Evolutionary conservation across 2,329 filamentous ascomycete species (phyloP), one percentile per base, ranked within the genome.

Genomic region (Cercospora citrullina): DNA sequence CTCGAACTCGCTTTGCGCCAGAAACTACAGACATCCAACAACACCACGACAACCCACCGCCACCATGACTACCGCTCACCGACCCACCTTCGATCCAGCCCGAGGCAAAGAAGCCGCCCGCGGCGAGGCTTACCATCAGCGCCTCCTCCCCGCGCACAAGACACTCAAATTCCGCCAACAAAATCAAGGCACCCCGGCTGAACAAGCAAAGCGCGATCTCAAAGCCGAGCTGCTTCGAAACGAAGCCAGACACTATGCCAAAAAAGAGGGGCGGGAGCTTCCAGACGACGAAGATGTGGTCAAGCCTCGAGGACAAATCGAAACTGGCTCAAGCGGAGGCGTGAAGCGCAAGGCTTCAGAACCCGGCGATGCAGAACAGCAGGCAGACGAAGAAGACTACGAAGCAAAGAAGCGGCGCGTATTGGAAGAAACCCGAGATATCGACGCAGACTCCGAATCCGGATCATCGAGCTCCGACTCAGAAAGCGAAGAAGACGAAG

Each of bases 71-170:
- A 82, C 81, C 81, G 88, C 88, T 67, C 88, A 90, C 79, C 91
- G 95, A 82, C 95, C 95, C 66, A 99, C 95, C 0, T 99, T 99
- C 78, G 95, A 99, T 80, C 95, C 95, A 72, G 94, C 94, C 51
- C 89, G 90, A 78, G 95, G 95, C 79, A 97, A 97, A 85, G 95
- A 99, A 81, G 93, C 94, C 76, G 90, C 93, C 68, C 91, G 93
- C 76, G 95, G 95, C 59, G 92, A 93, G 60, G 94, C 93, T 75
- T 98, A 97, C 84, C 95, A 99, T 79, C 94, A 98, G 81, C 91
- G 95, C 75, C 90, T 98, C 16, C 89, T 97, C 14, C 94, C 95
- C 36, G 95, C 95, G 33, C 91, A 99, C 80, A 98, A 92, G 12
- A 90, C 92, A 72, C 89, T 99, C 77, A 99, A 99, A 83, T 91